These are phyloP conservation scores for Warburgia ugandensis DNA, from an alignment of 164 flowering plant genomes.

Conservation along the genomic window DNA sequence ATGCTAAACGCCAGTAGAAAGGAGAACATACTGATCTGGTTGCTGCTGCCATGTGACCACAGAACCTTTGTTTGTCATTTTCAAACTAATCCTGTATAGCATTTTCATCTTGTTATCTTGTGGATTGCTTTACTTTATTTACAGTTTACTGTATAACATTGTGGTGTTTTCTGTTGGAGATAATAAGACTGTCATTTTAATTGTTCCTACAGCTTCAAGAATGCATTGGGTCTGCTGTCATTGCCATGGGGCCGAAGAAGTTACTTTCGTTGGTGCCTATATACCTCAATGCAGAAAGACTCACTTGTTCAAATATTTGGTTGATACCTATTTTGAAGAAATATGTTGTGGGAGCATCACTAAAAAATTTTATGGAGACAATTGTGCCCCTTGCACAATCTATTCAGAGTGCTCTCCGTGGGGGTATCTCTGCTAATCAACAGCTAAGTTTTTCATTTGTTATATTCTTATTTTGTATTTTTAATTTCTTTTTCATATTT, in stretches of 20 bases:
- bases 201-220: constrained; percentile 46
- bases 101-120: background rate
- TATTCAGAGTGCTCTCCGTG: constrained; percentile 32
- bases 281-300: constrained; percentile 34
- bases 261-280: constrained; percentile 61
- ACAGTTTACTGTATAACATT: background rate
- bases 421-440: constrained; percentile 42
- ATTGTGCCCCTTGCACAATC: constrained; percentile 74
- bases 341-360: constrained; percentile 61
- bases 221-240: constrained; percentile 81
- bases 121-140: background rate
- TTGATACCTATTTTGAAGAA: constrained; percentile 69
- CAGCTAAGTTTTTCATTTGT: background rate
- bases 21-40: too few species aligned
- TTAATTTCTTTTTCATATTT: background rate
- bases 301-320: constrained; percentile 62
- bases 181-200: background rate
- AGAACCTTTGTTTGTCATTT: too few species aligned
- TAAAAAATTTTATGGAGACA: constrained; percentile 58
- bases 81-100: too few species aligned
- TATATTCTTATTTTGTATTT: constrained; percentile 6
- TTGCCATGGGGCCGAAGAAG: constrained; percentile 83
- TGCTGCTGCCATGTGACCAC: too few species aligned
- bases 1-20: too few species aligned
- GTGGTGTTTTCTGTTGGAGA: background rate